phyloP scores from a whole-genome alignment of 345 rosid genomes.

The Syzygium grande region DNA sequence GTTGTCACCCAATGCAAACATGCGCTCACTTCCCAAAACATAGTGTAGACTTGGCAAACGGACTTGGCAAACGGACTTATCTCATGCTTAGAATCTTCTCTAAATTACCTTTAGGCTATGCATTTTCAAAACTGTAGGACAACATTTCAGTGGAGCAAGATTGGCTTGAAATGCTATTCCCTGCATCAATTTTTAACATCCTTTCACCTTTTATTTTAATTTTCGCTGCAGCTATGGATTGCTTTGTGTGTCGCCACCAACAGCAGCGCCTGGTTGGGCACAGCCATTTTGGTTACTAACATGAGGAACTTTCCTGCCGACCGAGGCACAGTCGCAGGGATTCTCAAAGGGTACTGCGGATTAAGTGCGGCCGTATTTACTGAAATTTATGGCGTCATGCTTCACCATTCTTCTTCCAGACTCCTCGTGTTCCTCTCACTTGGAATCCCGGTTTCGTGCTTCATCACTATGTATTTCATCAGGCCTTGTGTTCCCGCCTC shows the following conservation, averaged over 20 bases:
- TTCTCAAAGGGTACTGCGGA: constrained; percentile 62
- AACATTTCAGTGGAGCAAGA: background rate
- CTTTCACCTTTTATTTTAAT: background rate
- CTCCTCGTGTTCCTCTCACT: constrained; percentile 51
- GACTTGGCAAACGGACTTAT: background rate
- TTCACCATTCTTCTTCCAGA: constrained; percentile 44
- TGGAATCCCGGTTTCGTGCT: constrained; percentile 52
- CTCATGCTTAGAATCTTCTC: background rate
- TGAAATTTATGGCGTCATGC: constrained; percentile 36
- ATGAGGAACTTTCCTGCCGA: constrained; percentile 69
- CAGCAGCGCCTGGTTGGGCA: constrained; percentile 57
- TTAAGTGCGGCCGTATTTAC: constrained; percentile 66
- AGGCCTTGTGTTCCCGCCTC: constrained; percentile 52
- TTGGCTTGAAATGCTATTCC: background rate
- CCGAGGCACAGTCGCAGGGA: constrained; percentile 58
- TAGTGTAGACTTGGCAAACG: background rate
- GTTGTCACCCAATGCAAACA: background rate
- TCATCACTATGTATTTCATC: constrained; percentile 45
- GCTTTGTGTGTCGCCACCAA: constrained; percentile 54
- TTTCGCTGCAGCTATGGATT: constrained; percentile 43
- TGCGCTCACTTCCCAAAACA: background rate
- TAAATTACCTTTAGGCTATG: background rate
- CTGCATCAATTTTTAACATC: background rate
- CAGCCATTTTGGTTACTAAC: constrained; percentile 59
- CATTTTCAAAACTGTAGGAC: background rate